A percentile compares a stretch with the other conserved stretches of the same genome.
Evolutionary conservation across 2,329 filamentous ascomycete species (phyloP).

Genomic region (Anthostomella pinea): DNA sequence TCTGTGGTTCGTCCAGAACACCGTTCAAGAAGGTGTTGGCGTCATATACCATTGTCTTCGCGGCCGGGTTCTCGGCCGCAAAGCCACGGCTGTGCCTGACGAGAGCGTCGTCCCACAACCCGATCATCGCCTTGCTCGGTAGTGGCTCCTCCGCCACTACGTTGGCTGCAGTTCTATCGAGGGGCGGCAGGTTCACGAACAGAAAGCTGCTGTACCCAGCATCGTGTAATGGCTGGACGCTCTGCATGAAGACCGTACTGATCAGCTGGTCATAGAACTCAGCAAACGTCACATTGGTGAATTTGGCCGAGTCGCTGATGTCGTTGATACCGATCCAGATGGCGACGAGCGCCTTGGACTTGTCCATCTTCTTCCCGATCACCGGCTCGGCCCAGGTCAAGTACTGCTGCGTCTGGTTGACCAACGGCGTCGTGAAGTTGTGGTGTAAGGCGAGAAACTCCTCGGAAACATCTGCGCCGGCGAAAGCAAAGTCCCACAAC

Average conservation of each 20-base stretch:
- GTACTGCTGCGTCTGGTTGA: constrained; percentile 50
- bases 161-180: constrained; percentile 43
- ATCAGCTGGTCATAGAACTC: constrained; percentile 43
- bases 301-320: constrained; percentile 47
- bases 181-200: constrained; percentile 50
- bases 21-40: constrained; percentile 31
- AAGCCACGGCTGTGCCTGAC: constrained; percentile 34
- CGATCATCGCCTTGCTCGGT: constrained; percentile 46
- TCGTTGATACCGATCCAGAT: constrained; percentile 59
- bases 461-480: constrained; percentile 47
- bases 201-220: constrained; percentile 50
- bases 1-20: constrained; percentile 26
- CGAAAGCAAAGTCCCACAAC: constrained; percentile 57
- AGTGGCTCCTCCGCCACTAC: constrained; percentile 30
- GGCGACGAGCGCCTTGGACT: constrained; percentile 39
- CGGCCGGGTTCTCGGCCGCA: constrained; percentile 14
- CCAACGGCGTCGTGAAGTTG: constrained; percentile 46
- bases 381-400: constrained; percentile 41
- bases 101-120: constrained; percentile 37
- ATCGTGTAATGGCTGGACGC: constrained; percentile 41
- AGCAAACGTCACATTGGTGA: constrained; percentile 40
- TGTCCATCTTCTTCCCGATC: constrained; percentile 31
- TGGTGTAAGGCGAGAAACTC: constrained; percentile 48
- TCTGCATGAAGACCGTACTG: constrained; percentile 36
- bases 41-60: constrained; percentile 29